These are phyloP conservation scores for Termitomyces titanicus DNA, from an alignment of 768 basidiomycete genomes.

Conservation along the genomic window DNA sequence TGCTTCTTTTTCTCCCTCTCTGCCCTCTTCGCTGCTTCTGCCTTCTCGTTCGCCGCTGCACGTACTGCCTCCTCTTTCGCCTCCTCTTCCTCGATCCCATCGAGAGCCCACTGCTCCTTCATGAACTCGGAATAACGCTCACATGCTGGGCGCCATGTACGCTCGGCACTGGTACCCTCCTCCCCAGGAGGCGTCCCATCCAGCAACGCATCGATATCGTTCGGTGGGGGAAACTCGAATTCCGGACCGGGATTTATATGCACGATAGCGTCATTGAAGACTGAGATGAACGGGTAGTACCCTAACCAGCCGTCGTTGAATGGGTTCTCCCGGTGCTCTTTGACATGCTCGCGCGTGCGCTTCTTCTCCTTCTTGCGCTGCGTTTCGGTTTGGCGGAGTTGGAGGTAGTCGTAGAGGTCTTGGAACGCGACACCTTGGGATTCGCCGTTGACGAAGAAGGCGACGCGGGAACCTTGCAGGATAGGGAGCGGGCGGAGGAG, in stretches of 20 bases:
- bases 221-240: slow-evolving; percentile 78
- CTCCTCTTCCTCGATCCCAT: slow-evolving; percentile 73
- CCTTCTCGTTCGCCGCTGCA: slow-evolving; percentile 34
- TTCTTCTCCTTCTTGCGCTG: slow-evolving; percentile 65
- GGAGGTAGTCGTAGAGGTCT: slow-evolving; percentile 88
- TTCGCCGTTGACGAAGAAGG: slow-evolving; percentile 92
- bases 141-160: slow-evolving; percentile 73
- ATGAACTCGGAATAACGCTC: slow-evolving; percentile 87
- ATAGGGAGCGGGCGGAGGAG: slow-evolving; percentile 65
- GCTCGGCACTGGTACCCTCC: slow-evolving; percentile 25
- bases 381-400: slow-evolving; percentile 61
- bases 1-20: slow-evolving; percentile 46
- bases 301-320: slow-evolving; percentile 95
- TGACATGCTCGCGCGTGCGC: slow-evolving; percentile 60
- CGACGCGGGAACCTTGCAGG: slow-evolving; percentile 68
- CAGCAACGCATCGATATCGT: slow-evolving; percentile 70
- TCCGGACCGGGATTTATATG: slow-evolving; percentile 85
- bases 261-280: slow-evolving; percentile 88
- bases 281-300: slow-evolving; percentile 92
- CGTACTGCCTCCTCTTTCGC: slow-evolving; percentile 43
- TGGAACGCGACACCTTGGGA: slow-evolving; percentile 80
- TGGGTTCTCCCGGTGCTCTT: slow-evolving; percentile 76
- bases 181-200: slow-evolving; percentile 16
- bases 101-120: slow-evolving; percentile 75
- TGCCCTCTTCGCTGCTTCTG: slow-evolving; percentile 47